A percentile compares a stretch with the other conserved stretches of the same genome.
Evolutionary conservation across 108 stramenopile genomes (phyloP).

Genomic region (Bacterosira constricta): DNA sequence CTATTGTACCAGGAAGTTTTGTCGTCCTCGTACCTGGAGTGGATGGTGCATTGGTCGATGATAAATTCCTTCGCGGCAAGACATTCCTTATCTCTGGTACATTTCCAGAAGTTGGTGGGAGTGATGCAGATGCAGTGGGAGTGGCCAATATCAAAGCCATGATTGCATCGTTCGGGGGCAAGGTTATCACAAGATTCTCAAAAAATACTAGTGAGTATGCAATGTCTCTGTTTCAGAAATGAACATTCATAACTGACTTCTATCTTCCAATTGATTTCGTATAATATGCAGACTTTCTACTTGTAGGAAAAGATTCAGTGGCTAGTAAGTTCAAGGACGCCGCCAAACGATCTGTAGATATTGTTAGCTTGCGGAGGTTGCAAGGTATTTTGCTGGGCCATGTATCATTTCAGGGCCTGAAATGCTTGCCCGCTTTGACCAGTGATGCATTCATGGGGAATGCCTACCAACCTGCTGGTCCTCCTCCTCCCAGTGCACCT

Average conservation of each 20-base stretch:
- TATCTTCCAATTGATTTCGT: too few relatives aligned
- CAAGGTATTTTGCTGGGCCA: slow-evolving; percentile 28
- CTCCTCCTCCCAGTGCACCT: not conserved
- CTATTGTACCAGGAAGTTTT: slow-evolving; percentile 28
- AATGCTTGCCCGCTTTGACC: slow-evolving; percentile 10
- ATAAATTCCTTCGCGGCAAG: slow-evolving; percentile 27
- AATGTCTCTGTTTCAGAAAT: not conserved
- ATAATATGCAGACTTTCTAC: slow-evolving; percentile 9
- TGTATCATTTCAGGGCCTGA: slow-evolving; percentile 20
- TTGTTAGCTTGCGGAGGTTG: slow-evolving; percentile 33
- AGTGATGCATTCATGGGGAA: slow-evolving; percentile 18
- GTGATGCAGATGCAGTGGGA: slow-evolving; percentile 26
- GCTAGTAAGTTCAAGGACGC: slow-evolving; percentile 25
- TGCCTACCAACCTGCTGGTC: slow-evolving; percentile 20
- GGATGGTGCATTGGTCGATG: slow-evolving; percentile 24
- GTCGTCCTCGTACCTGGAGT: slow-evolving; percentile 47
- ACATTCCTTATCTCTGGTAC: slow-evolving; percentile 52
- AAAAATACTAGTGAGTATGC: slow-evolving; percentile 40
- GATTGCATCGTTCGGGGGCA: slow-evolving; percentile 49
- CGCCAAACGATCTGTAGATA: slow-evolving; percentile 12
- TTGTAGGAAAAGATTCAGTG: slow-evolving; percentile 27
- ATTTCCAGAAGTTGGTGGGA: slow-evolving; percentile 61
- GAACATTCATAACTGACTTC: not conserved
- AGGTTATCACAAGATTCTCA: slow-evolving; percentile 23
- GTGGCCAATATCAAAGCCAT: slow-evolving; percentile 46